Evolutionary conservation across 176 grass and related monocot species (phyloP), one percentile per base, ranked within the genome.

Genomic region (Carex scoparia): DNA sequence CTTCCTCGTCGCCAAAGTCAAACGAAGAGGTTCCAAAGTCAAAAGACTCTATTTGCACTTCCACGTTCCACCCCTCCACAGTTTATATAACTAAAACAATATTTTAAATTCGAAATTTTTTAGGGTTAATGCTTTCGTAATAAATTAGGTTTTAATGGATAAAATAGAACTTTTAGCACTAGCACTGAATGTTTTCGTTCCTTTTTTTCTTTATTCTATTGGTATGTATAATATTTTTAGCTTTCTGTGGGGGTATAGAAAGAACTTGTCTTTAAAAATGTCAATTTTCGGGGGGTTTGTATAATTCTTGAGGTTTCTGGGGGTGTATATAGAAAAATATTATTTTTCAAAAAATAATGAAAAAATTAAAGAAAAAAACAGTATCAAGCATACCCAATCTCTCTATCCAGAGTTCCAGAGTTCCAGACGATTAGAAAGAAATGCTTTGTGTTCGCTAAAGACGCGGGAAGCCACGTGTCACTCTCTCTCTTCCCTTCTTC

Each of bases 381-480:
- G 73, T 56, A 56, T 77, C 48, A 77, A 77, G 73, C 73, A 56
- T 77, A 10, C 74, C 74, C 74, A 58, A 79, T 57, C 74, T 58
- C 40, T 49, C 69, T 72, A 48, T 72, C 69, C 42, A 13, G 18
- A 61, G n/a, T 23, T 23, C 23, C 23, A 23, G 23, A 23, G 23
- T 23, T 71, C 68, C 38, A 15, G 2, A 63, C 61, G 61, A 63
- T 63, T 28, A 63, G 19, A 63, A 10, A 51, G 10, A 63, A 63
- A 33, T 58, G 74, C 30, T 78, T 10, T 79, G 44, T 69, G 79
- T 65, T 40, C 79, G 23, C 79, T 65, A 85, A 62, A 59, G 68
- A 79, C 37, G 48, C 84, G 70, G 81, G 65, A 77, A 86, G 18
- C 84, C 70, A 79, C 81, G 61, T 83, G 61, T 65, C 59, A 61